Percentiles rank a stretch among this genome's conserved stretches.
phyloP scores from a whole-genome alignment of 108 stramenopile species.

The Fragilariopsis cylindrus region DNA sequence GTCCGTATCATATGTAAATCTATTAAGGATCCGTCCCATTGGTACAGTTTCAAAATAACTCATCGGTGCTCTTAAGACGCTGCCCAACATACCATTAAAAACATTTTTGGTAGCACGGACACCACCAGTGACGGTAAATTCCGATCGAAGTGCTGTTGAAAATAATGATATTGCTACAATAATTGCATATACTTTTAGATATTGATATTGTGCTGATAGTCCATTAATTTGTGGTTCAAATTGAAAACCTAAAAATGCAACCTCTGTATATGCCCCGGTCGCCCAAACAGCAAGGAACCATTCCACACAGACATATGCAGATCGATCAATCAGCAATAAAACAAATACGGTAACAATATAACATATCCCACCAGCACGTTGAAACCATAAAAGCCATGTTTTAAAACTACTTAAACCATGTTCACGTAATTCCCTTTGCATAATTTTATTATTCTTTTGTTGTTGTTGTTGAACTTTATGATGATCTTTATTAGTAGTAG shows the following conservation, averaged over 20 bases:
- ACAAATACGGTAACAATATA: constrained; percentile 47
- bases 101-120: constrained; percentile 37
- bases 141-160: constrained; percentile 55
- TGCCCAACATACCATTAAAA: constrained; percentile 47
- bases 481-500: background rate
- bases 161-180: constrained; percentile 53
- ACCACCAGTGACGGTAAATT: constrained; percentile 50
- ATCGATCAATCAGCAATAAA: constrained; percentile 71
- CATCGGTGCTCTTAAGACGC: constrained; percentile 72
- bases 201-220: constrained; percentile 58
- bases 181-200: constrained; percentile 58
- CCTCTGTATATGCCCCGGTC: constrained; percentile 40
- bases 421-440: constrained; percentile 73
- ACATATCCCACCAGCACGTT: constrained; percentile 65
- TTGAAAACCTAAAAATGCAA: constrained; percentile 47
- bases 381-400: constrained; percentile 84
- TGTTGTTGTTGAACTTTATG: background rate
- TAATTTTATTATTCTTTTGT: constrained; percentile 40
- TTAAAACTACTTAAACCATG: constrained; percentile 67
- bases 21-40: constrained; percentile 90
- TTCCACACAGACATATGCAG: constrained; percentile 76
- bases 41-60: constrained; percentile 95
- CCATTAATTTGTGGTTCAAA: constrained; percentile 72
- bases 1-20: constrained; percentile 93
- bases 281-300: constrained; percentile 88